Evolutionary conservation across 371 early-diverging fungal genomes (phyloP).

Genomic region (Rhizopus microsporus): DNA sequence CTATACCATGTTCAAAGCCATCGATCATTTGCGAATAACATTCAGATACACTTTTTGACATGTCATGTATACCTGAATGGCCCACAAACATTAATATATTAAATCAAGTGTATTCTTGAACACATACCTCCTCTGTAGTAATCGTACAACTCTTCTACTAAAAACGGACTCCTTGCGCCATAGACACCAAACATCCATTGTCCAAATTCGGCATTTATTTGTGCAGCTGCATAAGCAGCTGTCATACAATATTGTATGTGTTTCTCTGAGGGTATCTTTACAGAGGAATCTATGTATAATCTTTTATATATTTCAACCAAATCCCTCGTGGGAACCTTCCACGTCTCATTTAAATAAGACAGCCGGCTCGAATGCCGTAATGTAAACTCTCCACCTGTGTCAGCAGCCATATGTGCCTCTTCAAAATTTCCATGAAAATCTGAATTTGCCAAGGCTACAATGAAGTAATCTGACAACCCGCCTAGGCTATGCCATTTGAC

Average conservation of each 20-base stretch:
- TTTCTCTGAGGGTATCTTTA: conserved; percentile 30
- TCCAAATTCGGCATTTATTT: conserved; percentile 57
- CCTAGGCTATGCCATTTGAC: conserved; percentile 83
- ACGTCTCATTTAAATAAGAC: conserved; percentile 53
- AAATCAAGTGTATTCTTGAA: background rate
- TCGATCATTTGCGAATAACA: conserved; percentile 62
- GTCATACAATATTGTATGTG: conserved; percentile 62
- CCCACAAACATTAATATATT: background rate
- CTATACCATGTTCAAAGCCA: conserved; percentile 49
- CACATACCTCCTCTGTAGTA: conserved; percentile 73
- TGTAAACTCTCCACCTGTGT: conserved; percentile 83
- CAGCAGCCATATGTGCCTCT: conserved; percentile 73
- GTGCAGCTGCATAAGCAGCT: conserved; percentile 64
- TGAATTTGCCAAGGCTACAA: conserved; percentile 63
- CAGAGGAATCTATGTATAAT: conserved; percentile 30
- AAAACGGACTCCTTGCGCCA: conserved; percentile 63
- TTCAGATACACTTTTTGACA: conserved; percentile 62
- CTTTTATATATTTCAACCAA: conserved; percentile 68
- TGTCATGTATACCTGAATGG: conserved; percentile 55
- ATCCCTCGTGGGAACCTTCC: conserved; percentile 81
- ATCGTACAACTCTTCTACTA: conserved; percentile 68
- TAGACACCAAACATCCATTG: conserved; percentile 48
- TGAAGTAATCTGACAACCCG: conserved; percentile 70
- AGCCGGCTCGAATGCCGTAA: conserved; percentile 52
- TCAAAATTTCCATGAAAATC: conserved; percentile 62